A percentile compares a stretch with the other conserved stretches of the same genome.
Evolutionary conservation across 2,329 filamentous ascomycete genomes (phyloP).

Genomic region (Sporothrix pallida): DNA sequence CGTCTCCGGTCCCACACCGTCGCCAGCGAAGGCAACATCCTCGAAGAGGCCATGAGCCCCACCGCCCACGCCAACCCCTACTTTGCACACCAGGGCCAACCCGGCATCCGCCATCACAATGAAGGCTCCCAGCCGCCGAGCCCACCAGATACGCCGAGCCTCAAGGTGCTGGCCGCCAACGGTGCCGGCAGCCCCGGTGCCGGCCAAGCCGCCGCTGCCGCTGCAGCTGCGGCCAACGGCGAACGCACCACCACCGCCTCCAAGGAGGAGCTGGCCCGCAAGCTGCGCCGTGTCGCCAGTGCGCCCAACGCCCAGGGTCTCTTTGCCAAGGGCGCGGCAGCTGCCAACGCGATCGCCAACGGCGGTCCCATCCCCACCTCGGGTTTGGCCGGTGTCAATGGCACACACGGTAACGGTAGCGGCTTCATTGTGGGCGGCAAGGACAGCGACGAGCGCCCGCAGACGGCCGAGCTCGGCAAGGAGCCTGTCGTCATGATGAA

Average conservation of each 20-base stretch:
- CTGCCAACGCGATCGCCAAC: not conserved
- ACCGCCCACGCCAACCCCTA: slow-evolving; percentile 96
- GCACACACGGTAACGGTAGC: not conserved
- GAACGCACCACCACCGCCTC: slow-evolving; percentile 75
- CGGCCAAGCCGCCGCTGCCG: slow-evolving; percentile 29
- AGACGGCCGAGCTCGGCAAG: slow-evolving; percentile 85
- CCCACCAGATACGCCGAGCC: slow-evolving; percentile 84
- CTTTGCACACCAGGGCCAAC: slow-evolving; percentile 94
- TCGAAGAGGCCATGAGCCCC: slow-evolving; percentile 88
- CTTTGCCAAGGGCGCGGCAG: slow-evolving; percentile 66
- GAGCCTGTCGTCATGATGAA: slow-evolving; percentile 71
- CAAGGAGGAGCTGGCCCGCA: slow-evolving; percentile 92
- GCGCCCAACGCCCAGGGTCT: slow-evolving; percentile 96
- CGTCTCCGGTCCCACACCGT: slow-evolving; percentile 89
- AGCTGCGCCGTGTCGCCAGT: slow-evolving; percentile 90
- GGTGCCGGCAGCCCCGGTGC: slow-evolving; percentile 57
- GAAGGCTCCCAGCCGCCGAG: slow-evolving; percentile 91
- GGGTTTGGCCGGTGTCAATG: not conserved
- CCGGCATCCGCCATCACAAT: slow-evolving; percentile 91
- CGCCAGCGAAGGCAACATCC: slow-evolving; percentile 86
- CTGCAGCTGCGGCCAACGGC: slow-evolving; percentile 59
- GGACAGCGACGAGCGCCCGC: slow-evolving; percentile 68
- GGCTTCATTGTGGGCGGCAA: slow-evolving; percentile 14
- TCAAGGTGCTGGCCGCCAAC: slow-evolving; percentile 73
- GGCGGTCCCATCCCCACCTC: slow-evolving; percentile 22